Evolutionary conservation across 2,329 filamentous ascomycete genomes (phyloP).

Genomic region (Aspergillus pseudonomiae): DNA sequence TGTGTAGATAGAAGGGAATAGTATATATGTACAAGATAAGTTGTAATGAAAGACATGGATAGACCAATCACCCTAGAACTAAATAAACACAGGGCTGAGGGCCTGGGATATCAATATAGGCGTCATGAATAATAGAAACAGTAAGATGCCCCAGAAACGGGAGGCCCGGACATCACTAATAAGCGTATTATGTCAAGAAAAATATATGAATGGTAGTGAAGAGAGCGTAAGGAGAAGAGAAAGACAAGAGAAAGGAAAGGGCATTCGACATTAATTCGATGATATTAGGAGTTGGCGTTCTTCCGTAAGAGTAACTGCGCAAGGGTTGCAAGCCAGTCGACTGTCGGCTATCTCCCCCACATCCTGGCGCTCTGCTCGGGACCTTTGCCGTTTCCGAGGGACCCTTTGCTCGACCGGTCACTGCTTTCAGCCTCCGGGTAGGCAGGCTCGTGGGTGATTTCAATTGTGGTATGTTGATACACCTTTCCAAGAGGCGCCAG

Average conservation of each 20-base stretch:
- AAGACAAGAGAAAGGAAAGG: background rate
- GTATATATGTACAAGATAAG: constrained; percentile 1
- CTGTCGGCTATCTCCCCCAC: constrained; percentile 28
- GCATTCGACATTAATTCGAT: background rate
- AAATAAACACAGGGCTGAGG: background rate
- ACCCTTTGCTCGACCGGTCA: constrained; percentile 33
- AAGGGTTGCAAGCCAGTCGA: background rate
- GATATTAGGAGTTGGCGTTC: background rate
- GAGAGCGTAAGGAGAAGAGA: background rate
- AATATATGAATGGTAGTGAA: background rate
- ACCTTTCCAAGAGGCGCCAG: constrained; percentile 42
- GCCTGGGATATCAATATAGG: constrained; percentile 8
- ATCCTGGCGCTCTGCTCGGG: constrained; percentile 20
- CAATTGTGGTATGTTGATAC: constrained; percentile 49
- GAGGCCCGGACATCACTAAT: background rate
- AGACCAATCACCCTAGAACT: background rate
- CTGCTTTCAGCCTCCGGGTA: constrained; percentile 28
- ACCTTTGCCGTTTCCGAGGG: constrained; percentile 12
- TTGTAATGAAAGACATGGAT: background rate
- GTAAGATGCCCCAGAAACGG: background rate
- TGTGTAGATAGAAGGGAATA: background rate
- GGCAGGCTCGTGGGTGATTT: constrained; percentile 43
- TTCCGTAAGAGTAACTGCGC: background rate
- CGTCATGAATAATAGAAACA: constrained; percentile 9
- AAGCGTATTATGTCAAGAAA: background rate